Conservation (phyloP, 257 asterid species). For the Ajuga chamaepitys region DNA sequence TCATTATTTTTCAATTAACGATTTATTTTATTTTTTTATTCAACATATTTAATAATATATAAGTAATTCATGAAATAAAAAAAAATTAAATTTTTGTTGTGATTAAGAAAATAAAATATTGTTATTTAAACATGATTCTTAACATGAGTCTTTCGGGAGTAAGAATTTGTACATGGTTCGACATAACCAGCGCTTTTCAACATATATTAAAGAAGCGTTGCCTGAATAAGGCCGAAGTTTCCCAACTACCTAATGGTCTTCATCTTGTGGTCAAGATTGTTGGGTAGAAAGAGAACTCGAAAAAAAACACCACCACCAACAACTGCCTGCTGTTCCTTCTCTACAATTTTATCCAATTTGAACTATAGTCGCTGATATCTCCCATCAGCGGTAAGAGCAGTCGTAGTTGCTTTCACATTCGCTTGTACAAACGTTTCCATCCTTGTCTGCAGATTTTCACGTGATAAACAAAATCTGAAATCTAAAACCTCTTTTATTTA, state of each 20-base stretch:
- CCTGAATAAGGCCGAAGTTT: too few species aligned
- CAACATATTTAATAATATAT: too few species aligned
- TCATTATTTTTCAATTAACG: too few species aligned
- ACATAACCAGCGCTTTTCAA: too few species aligned
- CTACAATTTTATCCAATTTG: slow-evolving; percentile 8
- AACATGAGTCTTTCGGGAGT: too few species aligned
- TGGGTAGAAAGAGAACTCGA: neutral
- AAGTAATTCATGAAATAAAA: too few species aligned
- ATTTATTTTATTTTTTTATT: too few species aligned
- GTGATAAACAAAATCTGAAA: neutral
- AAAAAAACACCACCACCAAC: neutral
- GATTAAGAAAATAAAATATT: too few species aligned
- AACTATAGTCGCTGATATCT: neutral
- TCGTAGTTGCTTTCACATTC: neutral
- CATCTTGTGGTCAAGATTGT: slow-evolving; percentile 4
- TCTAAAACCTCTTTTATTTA: neutral
- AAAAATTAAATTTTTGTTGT: too few species aligned
- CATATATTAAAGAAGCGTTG: too few species aligned
- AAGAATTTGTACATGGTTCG: too few species aligned
- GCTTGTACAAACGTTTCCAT: neutral
- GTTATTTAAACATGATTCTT: too few species aligned
- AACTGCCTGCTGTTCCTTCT: neutral
- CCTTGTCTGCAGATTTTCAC: slow-evolving; percentile 17
- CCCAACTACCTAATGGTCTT: neutral
- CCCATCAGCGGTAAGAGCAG: neutral